Evolutionary conservation across 164 flowering plant species (phyloP).

Genomic region (Liriodendron chinense): DNA sequence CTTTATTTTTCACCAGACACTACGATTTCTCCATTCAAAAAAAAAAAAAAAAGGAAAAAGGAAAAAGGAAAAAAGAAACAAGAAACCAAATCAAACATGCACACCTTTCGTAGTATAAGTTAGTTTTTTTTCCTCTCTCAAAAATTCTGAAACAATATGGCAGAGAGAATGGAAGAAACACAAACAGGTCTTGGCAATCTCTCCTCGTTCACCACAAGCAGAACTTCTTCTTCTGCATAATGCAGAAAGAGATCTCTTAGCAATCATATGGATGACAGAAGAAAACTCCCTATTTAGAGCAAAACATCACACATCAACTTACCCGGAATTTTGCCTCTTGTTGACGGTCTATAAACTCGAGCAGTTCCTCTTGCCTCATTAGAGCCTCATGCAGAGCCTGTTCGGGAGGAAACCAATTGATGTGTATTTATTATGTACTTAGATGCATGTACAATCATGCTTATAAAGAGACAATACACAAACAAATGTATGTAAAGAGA

Average conservation of each 20-base stretch:
- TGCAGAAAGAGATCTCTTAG: not conserved
- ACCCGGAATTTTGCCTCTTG: constrained; percentile 68
- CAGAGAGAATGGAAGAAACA: not conserved
- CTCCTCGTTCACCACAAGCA: constrained; percentile 1
- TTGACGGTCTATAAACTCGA: constrained; percentile 83
- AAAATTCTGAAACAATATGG: not conserved
- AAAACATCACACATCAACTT: constrained; percentile 6
- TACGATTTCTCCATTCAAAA: not conserved
- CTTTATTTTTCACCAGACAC: no score
- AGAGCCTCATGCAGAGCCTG: constrained; percentile 89
- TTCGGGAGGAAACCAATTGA: constrained; percentile 1
- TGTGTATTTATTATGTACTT: not conserved
- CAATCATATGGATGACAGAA: not conserved
- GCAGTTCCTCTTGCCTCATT: constrained; percentile 86
- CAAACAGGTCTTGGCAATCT: not conserved
- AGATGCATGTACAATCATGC: not conserved
- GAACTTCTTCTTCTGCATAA: constrained; percentile 7
- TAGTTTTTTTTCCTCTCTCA: not conserved
- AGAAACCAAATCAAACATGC: not conserved
- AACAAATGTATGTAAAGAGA: no score
- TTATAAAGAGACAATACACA: not conserved
- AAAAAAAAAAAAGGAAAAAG: not conserved
- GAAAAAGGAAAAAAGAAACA: no score
- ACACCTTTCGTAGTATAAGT: not conserved
- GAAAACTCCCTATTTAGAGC: not conserved